phyloP scores from a whole-genome alignment of 352 stramenopile genomes.

The Phytophthora boehmeriae region DNA sequence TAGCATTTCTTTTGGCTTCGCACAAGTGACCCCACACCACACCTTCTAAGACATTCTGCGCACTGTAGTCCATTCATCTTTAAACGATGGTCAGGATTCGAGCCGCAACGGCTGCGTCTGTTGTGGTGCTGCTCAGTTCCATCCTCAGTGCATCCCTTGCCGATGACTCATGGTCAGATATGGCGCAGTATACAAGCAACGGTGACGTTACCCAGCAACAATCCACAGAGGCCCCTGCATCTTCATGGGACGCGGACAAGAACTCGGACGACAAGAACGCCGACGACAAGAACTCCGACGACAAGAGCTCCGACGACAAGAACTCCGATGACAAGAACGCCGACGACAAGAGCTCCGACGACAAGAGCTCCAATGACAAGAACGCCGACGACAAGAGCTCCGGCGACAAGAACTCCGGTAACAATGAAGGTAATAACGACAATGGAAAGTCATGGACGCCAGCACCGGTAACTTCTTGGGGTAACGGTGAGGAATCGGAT shows the following conservation, averaged over 20 bases:
- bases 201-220: slow-evolving; percentile 17
- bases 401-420: slow-evolving; percentile 17
- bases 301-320: slow-evolving; percentile 18
- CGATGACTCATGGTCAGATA: slow-evolving; percentile 25
- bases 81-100: slow-evolving; percentile 22
- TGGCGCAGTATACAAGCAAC: slow-evolving; percentile 12
- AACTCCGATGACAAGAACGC: slow-evolving; percentile 11
- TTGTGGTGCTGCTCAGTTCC: slow-evolving; percentile 15
- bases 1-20: slow-evolving; percentile 20
- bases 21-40: slow-evolving; percentile 9
- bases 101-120: slow-evolving; percentile 15
- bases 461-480: background rate
- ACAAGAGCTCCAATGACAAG: slow-evolving; percentile 15
- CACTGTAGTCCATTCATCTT: slow-evolving; percentile 3
- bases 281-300: slow-evolving; percentile 1
- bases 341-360: slow-evolving; percentile 12
- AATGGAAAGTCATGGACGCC: slow-evolving; percentile 5
- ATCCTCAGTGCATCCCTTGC: slow-evolving; percentile 16
- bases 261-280: slow-evolving; percentile 10
- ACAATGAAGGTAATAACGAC: slow-evolving; percentile 5
- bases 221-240: slow-evolving; percentile 10
- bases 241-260: slow-evolving; percentile 12
- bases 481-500: background rate
- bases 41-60: background rate
- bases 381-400: slow-evolving; percentile 6